phyloP scores from a whole-genome alignment of 805 yeast genomes.

The Candida montana region DNA sequence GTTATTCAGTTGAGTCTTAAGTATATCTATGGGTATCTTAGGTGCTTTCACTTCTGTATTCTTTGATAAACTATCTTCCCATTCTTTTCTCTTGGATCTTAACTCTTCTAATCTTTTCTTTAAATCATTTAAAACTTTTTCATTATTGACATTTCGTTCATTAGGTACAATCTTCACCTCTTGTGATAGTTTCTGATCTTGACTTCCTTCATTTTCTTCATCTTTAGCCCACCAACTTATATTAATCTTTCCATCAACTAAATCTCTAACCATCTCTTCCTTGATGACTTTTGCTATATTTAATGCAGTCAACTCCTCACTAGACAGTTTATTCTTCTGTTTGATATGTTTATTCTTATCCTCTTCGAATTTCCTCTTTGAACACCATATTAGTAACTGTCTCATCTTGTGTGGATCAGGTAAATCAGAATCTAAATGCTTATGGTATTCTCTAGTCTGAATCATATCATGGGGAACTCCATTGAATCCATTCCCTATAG shows the following conservation, averaged over 20 bases:
- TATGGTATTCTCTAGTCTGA: constrained; percentile 48
- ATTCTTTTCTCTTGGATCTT: constrained; percentile 40
- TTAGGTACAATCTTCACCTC: constrained; percentile 43
- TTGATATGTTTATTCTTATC: constrained; percentile 24
- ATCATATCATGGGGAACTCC: constrained; percentile 66
- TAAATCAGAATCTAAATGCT: constrained; percentile 52
- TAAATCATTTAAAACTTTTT: constrained; percentile 41
- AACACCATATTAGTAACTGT: constrained; percentile 65
- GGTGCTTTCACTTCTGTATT: constrained; percentile 9
- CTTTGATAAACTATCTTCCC: constrained; percentile 31
- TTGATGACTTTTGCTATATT: constrained; percentile 59
- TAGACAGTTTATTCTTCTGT: constrained; percentile 23
- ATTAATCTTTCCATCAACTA: constrained; percentile 52
- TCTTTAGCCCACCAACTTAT: constrained; percentile 63
- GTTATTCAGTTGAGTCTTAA: constrained; percentile 1
- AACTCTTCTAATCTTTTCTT: constrained; percentile 39
- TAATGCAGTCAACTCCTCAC: constrained; percentile 37
- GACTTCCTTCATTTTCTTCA: constrained; percentile 24
- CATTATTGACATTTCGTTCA: constrained; percentile 51
- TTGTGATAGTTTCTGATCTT: constrained; percentile 8
- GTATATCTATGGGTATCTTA: neutral
- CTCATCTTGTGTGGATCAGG: constrained; percentile 74
- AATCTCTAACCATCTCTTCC: constrained; percentile 55
- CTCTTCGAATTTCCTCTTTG: constrained; percentile 38
- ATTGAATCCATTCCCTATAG: constrained; percentile 66